These are phyloP conservation scores for Yamadazyma membranifaciens DNA, from an alignment of 1,139 yeast genomes.

Conservation along the genomic window DNA sequence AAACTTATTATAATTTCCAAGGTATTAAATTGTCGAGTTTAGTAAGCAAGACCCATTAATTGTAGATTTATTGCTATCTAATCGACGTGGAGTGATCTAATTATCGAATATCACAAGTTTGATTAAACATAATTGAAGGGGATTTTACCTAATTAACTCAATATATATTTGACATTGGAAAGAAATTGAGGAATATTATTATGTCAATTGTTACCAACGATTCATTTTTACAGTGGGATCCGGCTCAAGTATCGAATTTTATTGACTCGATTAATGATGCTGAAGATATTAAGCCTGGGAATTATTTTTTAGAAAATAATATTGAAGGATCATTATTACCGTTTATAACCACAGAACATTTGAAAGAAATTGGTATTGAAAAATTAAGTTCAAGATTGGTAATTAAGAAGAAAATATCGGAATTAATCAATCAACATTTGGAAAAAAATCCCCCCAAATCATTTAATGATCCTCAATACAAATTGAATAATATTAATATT, in stretches of 20 bases:
- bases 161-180: not conserved
- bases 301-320: constrained; percentile 48
- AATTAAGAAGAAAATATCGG: constrained; percentile 50
- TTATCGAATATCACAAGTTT: too few species aligned
- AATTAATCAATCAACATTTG: constrained; percentile 38
- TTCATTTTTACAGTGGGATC: constrained; percentile 46
- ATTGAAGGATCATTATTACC: constrained; percentile 64
- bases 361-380: constrained; percentile 55
- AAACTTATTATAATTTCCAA: too few species aligned
- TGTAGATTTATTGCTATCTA: too few species aligned
- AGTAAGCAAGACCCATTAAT: too few species aligned
- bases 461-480: constrained; percentile 29
- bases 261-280: constrained; percentile 20
- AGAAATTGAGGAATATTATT: not conserved
- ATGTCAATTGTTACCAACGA: constrained; percentile 23
- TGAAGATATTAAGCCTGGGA: constrained; percentile 23
- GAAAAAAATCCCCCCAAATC: constrained; percentile 29
- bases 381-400: constrained; percentile 42
- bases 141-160: not conserved
- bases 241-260: constrained; percentile 45
- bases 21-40: too few species aligned
- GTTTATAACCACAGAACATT: constrained; percentile 56
- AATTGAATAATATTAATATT: constrained; percentile 27
- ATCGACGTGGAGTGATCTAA: too few species aligned
- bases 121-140: not conserved